These are phyloP conservation scores for Zalerion maritima DNA, from an alignment of 495 filamentous ascomycete genomes.

Conservation along the genomic window DNA sequence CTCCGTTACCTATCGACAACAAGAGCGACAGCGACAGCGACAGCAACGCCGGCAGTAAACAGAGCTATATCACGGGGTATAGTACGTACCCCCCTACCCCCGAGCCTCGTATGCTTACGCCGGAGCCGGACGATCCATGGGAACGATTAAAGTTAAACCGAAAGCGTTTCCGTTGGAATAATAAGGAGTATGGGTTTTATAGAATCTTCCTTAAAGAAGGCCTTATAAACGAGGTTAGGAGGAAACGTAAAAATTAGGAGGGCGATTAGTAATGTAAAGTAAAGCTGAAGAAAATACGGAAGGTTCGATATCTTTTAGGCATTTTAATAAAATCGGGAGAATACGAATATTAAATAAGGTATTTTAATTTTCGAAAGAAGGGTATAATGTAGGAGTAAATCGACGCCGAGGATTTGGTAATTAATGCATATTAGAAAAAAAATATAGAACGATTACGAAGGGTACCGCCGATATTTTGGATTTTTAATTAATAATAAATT, in stretches of 20 bases:
- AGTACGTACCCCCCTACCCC: constrained; percentile 4
- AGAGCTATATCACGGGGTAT: constrained; percentile 4
- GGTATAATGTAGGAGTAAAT: constrained; percentile 5
- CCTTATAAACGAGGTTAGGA: constrained; percentile 1
- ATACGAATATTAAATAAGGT: too few relatives aligned
- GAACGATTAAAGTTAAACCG: constrained; percentile 5
- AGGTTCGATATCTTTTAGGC: constrained; percentile 1
- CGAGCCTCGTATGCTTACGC: constrained; percentile 1
- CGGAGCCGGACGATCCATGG: constrained; percentile 4
- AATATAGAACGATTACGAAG: constrained; percentile 1
- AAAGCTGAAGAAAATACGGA: constrained; percentile 4
- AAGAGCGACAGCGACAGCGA: constrained; percentile 2
- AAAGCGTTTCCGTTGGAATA: constrained; percentile 2
- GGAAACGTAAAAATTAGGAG: constrained; percentile 3
- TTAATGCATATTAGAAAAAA: neutral
- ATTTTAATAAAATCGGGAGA: neutral
- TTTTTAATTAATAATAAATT: neutral
- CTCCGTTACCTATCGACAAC: too few relatives aligned
- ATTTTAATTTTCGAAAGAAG: constrained; percentile 2
- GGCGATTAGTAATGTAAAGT: constrained; percentile 2
- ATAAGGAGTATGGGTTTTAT: constrained; percentile 3
- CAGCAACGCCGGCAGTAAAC: too few relatives aligned
- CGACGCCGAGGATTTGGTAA: constrained; percentile 3
- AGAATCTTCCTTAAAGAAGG: constrained; percentile 3
- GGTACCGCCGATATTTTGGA: neutral